Evolutionary conservation across 805 yeast species (phyloP), one percentile per base, ranked within the genome.

Genomic region (Candida alai): DNA sequence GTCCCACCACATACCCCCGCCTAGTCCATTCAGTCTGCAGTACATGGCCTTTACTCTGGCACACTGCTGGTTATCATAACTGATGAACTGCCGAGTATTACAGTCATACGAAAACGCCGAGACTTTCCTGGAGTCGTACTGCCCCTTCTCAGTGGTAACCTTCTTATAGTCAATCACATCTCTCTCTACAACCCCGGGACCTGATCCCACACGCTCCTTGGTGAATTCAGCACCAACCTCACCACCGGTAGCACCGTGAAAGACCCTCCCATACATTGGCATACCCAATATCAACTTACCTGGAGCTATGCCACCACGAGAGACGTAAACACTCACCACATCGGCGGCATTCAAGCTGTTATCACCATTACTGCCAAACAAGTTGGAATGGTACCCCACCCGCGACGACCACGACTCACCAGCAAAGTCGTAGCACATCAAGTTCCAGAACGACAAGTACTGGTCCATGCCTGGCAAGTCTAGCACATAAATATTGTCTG

Each of bases 1-100:
- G 48, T 90, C 97, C 97, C 97, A 90, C 81, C 85, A 89, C 76
- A 93, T 80, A 0, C 84, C 95, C 0, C 98, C 97, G 0, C 81
- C 94, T 7, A 88, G 59, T 0, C 62, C 49, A 5, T 61, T 54
- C 14, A 56, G 45, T 24, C 43, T 46, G 6, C 82, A 76, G 46
- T 75, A 87, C 19, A 61, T 47, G 0, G 86, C 87, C 53, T 90
- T 93, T 12, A 47, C 46, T 6, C 52, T 47, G 2, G 73, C 75
- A 2, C 81, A 68, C 4, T 65, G 60, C 0, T 63, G 64, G 41
- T 73, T 81, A 52, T 90, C 98, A 55, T 83, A 90, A 5, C 74
- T 68, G 2, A 83, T 67, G 28, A 84, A 59, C 4, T 58, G 60
- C 22, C 47, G 54, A 0, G 51, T 45, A 1, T 43, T 40, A 0